phyloP scores from a whole-genome alignment of 352 stramenopile species.

The Phytopythium litorale region DNA sequence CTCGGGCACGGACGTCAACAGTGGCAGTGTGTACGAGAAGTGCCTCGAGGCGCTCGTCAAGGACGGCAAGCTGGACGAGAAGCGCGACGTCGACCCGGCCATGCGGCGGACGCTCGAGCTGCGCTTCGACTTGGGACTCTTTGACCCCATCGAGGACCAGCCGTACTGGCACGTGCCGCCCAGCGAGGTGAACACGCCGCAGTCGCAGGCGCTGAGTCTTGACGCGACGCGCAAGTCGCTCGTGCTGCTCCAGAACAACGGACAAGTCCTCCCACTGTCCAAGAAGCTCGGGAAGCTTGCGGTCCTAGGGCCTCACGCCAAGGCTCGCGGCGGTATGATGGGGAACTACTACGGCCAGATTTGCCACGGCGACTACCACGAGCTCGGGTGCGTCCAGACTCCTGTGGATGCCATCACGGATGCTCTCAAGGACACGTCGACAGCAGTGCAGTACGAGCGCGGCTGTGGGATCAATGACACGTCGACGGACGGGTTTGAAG shows the following conservation, averaged over 20 bases:
- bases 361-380: conserved; percentile 66
- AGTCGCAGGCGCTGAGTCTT: conserved; percentile 59
- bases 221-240: conserved; percentile 84
- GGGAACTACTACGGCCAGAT: conserved; percentile 89
- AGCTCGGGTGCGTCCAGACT: conserved; percentile 64
- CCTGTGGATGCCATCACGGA: conserved; percentile 59
- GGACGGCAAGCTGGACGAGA: conserved; percentile 41
- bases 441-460: conserved; percentile 18
- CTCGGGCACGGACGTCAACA: conserved; percentile 88
- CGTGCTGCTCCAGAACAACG: conserved; percentile 92
- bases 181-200: conserved; percentile 67
- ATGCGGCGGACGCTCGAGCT: conserved; percentile 74
- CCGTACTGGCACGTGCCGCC: conserved; percentile 74
- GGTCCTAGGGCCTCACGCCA: conserved; percentile 81
- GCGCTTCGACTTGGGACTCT: conserved; percentile 90
- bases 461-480: conserved; percentile 66
- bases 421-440: conserved; percentile 40
- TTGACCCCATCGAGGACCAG: conserved; percentile 84
- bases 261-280: conserved; percentile 59
- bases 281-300: conserved; percentile 43
- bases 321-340: conserved; percentile 51
- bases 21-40: conserved; percentile 70
- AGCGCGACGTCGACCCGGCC: conserved; percentile 49
- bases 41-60: conserved; percentile 62
- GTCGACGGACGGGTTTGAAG: conserved; percentile 48